phyloP scores from a whole-genome alignment of 306 rosid genomes.

The Sindora glabra region DNA sequence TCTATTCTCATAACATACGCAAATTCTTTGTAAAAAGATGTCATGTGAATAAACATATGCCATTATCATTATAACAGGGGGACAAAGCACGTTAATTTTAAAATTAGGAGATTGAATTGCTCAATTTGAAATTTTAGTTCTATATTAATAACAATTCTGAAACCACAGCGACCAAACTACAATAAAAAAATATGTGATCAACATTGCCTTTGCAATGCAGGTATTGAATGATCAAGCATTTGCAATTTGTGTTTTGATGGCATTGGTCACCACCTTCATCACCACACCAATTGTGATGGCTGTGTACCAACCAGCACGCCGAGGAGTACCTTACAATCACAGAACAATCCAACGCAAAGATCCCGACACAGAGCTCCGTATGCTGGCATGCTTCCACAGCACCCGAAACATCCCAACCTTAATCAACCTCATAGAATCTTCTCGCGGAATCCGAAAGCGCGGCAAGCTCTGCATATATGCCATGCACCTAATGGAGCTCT shows the following conservation, averaged over 20 bases:
- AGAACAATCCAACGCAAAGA: constrained; percentile 40
- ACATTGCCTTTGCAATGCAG: constrained; percentile 27
- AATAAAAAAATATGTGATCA: no score
- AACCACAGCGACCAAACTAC: no score
- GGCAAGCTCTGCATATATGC: constrained; percentile 63
- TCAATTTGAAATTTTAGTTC: no score
- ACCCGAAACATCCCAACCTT: constrained; percentile 52
- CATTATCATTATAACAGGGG: no score
- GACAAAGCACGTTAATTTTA: no score
- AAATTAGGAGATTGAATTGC: no score
- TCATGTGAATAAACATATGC: no score
- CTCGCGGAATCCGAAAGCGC: constrained; percentile 42
- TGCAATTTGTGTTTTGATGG: constrained; percentile 67
- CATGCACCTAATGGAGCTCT: constrained; percentile 75
- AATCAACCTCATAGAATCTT: constrained; percentile 54
- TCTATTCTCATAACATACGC: no score
- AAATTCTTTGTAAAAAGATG: no score
- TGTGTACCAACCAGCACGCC: constrained; percentile 55
- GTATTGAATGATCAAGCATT: constrained; percentile 66
- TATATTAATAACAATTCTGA: no score
- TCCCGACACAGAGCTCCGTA: constrained; percentile 37
- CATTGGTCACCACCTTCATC: constrained; percentile 66
- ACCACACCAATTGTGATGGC: constrained; percentile 68
- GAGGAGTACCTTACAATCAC: constrained; percentile 61
- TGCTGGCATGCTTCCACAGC: constrained; percentile 67